Percentiles rank a stretch among this genome's conserved stretches.
Conservation (phyloP, 768 basidiomycete genomes). For the Tulasnella sp. region DNA sequence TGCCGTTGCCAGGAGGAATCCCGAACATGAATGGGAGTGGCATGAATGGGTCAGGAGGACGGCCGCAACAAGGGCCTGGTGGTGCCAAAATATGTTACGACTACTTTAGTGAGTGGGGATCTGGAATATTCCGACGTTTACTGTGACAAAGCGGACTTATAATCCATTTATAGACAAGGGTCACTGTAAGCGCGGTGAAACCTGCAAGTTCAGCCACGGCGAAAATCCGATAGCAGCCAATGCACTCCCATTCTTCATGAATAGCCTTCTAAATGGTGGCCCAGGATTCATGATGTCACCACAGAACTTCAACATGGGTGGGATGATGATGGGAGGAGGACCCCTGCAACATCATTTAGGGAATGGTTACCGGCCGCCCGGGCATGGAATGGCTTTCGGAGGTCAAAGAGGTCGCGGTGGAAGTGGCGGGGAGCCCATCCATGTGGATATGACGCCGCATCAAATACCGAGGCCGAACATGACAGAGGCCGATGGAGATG, state of each 20-base stretch:
- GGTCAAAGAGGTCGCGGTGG: constrained; percentile 12
- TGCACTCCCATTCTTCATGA: constrained; percentile 46
- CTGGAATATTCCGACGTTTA: background rate
- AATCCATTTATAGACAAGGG: constrained; percentile 56
- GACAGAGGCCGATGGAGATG: background rate
- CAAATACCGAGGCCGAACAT: constrained; percentile 1
- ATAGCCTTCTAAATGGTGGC: constrained; percentile 37
- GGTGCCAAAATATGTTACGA: constrained; percentile 77
- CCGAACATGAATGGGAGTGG: constrained; percentile 14
- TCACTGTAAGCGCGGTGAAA: constrained; percentile 77
- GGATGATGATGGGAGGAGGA: constrained; percentile 24
- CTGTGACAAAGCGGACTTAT: constrained; percentile 13
- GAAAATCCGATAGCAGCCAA: constrained; percentile 50
- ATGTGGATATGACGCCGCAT: constrained; percentile 10
- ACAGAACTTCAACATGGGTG: constrained; percentile 39
- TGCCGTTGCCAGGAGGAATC: constrained; percentile 17
- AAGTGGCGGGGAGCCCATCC: constrained; percentile 21
- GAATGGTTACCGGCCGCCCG: background rate
- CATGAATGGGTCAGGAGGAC: constrained; percentile 22
- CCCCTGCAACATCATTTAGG: constrained; percentile 19
- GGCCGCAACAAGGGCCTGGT: constrained; percentile 46
- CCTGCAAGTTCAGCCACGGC: constrained; percentile 88
- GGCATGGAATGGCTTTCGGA: background rate
- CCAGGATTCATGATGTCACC: constrained; percentile 45
- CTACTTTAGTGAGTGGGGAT: constrained; percentile 66